phyloP scores from a whole-genome alignment of 495 filamentous ascomycete species.

The Evernia prunastri region DNA sequence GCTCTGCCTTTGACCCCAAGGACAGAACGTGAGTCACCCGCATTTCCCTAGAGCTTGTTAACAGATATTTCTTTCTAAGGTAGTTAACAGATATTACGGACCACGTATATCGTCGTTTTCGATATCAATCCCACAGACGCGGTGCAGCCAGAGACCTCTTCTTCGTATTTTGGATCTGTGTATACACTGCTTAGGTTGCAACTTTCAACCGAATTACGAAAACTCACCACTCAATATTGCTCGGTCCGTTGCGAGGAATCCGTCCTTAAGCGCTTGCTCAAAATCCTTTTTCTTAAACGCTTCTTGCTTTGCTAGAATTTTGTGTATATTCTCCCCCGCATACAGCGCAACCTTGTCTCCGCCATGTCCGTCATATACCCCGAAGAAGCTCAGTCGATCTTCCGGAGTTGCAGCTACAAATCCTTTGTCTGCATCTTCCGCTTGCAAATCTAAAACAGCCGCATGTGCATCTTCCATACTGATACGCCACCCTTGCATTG shows the following conservation, averaged over 20 bases:
- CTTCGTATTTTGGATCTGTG: conserved; percentile 89
- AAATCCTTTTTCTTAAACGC: conserved; percentile 85
- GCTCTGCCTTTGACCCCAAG: conserved; percentile 92
- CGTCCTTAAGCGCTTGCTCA: conserved; percentile 94
- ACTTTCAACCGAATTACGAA: conserved; percentile 17
- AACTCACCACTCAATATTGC: conserved; percentile 85
- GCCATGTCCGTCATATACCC: conserved; percentile 96
- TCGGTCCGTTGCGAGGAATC: conserved; percentile 90
- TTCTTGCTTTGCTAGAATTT: conserved; percentile 90
- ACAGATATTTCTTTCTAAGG: conserved; percentile 1
- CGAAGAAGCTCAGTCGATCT: conserved; percentile 84
- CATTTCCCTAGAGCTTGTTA: conserved; percentile 66
- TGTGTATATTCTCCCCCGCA: conserved; percentile 85
- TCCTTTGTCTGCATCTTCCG: conserved; percentile 49
- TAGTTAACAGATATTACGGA: conserved; percentile 43
- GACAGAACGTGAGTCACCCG: conserved; percentile 90
- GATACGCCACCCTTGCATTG: conserved; percentile 99
- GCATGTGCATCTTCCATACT: conserved; percentile 98
- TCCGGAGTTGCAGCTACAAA: conserved; percentile 57
- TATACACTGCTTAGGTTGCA: conserved; percentile 20
- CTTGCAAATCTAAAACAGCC: conserved; percentile 77
- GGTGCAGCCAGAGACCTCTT: conserved; percentile 96
- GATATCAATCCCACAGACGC: conserved; percentile 85
- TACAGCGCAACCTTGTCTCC: conserved; percentile 94
- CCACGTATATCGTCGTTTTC: conserved; percentile 88